phyloP scores from a whole-genome alignment of 2,329 filamentous ascomycete genomes.

The Metarhizium brunneum region DNA sequence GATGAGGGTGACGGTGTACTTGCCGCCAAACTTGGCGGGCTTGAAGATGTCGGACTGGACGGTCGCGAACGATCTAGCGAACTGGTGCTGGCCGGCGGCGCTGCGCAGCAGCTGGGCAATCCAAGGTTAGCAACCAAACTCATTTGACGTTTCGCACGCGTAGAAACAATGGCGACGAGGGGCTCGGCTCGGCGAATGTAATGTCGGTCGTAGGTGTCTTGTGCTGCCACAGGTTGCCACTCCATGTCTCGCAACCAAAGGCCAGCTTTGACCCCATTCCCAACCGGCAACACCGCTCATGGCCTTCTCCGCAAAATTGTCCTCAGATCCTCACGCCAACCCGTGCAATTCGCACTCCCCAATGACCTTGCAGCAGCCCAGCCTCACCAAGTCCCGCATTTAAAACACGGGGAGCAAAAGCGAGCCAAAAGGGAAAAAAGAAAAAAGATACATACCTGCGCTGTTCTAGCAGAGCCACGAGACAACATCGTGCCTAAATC shows the following conservation, averaged over 20 bases:
- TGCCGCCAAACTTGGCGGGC: slow-evolving; percentile 96
- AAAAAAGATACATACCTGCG: slow-evolving; percentile 39
- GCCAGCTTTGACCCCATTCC: background rate
- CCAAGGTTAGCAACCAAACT: background rate
- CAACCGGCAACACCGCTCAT: background rate
- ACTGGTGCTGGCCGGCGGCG: slow-evolving; percentile 34
- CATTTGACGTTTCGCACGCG: background rate
- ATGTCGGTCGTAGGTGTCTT: background rate
- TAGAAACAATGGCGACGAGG: background rate
- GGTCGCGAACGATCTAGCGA: slow-evolving; percentile 60
- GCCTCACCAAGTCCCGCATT: background rate
- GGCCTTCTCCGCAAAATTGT: background rate
- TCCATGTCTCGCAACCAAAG: background rate
- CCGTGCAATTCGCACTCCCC: background rate
- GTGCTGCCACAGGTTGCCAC: background rate
- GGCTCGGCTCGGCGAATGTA: background rate
- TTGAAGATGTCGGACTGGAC: slow-evolving; percentile 96
- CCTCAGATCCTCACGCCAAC: too few relatives aligned
- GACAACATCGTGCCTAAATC: slow-evolving; percentile 42
- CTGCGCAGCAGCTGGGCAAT: slow-evolving; percentile 40
- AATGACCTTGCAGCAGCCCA: background rate
- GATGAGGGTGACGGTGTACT: slow-evolving; percentile 98
- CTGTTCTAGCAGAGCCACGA: slow-evolving; percentile 45
- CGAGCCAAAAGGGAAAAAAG: background rate
- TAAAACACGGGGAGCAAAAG: background rate